These are phyloP conservation scores for Talaromyces sp. DNA, from an alignment of 2,329 filamentous ascomycete genomes.

Conservation along the genomic window DNA sequence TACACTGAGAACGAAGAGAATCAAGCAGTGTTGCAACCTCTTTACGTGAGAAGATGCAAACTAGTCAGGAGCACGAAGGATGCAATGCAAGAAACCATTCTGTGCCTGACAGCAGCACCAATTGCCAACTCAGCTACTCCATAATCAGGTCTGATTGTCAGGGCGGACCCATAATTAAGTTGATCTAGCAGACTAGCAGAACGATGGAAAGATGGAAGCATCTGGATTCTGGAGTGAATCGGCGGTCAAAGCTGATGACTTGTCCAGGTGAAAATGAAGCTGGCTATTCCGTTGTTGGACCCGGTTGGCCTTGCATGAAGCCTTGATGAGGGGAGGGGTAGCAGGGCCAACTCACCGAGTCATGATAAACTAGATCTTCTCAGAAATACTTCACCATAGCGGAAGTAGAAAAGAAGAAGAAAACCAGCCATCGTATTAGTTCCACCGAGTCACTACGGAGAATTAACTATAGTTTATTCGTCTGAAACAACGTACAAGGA, in stretches of 20 bases:
- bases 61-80: neutral
- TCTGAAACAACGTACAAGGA: neutral
- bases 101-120: neutral
- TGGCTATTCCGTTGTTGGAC: neutral
- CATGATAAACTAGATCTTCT: neutral
- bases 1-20: neutral
- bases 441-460: neutral
- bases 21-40: too few relatives aligned
- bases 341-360: constrained; percentile 3
- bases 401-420: neutral
- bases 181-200: neutral
- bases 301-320: neutral
- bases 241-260: constrained; percentile 7
- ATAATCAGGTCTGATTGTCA: constrained; percentile 2
- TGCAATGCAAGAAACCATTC: neutral
- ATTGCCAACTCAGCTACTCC: neutral
- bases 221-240: neutral
- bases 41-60: neutral
- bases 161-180: neutral
- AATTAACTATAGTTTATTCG: neutral
- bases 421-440: neutral
- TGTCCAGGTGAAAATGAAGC: neutral
- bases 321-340: neutral
- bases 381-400: neutral
- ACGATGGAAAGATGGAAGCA: neutral